These are phyloP conservation scores for Marchantia polymorpha DNA, from an alignment of 225 moss, liverwort and hornwort genomes.

Conservation along the genomic window DNA sequence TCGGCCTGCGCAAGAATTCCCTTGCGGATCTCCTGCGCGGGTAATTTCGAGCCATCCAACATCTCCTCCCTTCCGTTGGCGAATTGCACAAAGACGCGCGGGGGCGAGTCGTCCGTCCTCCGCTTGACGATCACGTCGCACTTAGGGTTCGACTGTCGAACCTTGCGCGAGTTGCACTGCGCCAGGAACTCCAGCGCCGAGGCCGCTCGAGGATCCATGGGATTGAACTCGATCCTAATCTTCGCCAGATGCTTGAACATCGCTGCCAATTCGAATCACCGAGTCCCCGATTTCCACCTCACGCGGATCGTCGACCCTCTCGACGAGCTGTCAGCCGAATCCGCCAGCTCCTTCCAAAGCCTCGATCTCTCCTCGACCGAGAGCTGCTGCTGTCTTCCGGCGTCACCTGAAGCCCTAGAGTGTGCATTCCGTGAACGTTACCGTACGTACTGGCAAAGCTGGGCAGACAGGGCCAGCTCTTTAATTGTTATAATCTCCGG, in stretches of 20 bases:
- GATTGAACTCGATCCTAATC: slow-evolving; percentile 81
- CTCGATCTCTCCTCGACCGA: not conserved
- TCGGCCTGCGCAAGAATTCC: slow-evolving; percentile 76
- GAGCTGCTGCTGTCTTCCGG: not conserved
- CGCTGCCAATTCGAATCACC: not conserved
- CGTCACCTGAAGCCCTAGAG: not conserved
- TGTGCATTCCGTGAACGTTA: not conserved
- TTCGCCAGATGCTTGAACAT: slow-evolving; percentile 78
- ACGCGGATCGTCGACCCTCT: not conserved
- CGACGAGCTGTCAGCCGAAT: not conserved
- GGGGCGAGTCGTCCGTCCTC: slow-evolving; percentile 58
- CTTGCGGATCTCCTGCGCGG: slow-evolving; percentile 76
- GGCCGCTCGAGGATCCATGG: slow-evolving; percentile 65
- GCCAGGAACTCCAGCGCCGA: slow-evolving; percentile 87
- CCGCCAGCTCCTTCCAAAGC: not conserved
- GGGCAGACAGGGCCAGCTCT: too few species aligned
- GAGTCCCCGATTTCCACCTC: not conserved
- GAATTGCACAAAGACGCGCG: slow-evolving; percentile 60
- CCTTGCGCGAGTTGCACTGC: slow-evolving; percentile 78
- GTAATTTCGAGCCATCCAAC: slow-evolving; percentile 66
- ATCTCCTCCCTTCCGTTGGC: slow-evolving; percentile 68
- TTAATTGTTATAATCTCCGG: too few species aligned
- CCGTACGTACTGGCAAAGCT: not conserved
- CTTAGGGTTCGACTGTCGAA: slow-evolving; percentile 64
- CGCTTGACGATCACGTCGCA: slow-evolving; percentile 75